A percentile compares a stretch with the other conserved stretches of the same genome.
Evolutionary conservation across 2,329 filamentous ascomycete species (phyloP).

Genomic region (Ceratocystis destructans): DNA sequence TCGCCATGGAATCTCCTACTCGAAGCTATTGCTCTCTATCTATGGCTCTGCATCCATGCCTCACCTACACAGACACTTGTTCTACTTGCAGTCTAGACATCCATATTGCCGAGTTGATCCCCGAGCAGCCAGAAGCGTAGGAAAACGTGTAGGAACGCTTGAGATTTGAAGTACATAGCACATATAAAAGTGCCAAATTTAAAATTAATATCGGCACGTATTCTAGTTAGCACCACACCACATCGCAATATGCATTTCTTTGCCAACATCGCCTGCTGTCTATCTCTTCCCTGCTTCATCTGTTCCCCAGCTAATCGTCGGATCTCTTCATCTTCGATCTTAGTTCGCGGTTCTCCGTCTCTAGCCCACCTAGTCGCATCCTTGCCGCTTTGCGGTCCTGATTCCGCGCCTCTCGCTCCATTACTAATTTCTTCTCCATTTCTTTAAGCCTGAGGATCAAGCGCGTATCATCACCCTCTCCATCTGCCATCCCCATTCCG

Average conservation of each 20-base stretch:
- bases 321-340: constrained; percentile 43
- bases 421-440: constrained; percentile 75
- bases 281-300: neutral
- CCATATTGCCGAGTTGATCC: too few relatives aligned
- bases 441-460: constrained; percentile 81
- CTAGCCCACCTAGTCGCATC: constrained; percentile 64
- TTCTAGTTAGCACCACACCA: neutral
- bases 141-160: too few relatives aligned
- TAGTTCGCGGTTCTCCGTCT: constrained; percentile 58
- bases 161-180: too few relatives aligned
- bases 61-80: too few relatives aligned
- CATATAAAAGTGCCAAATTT: neutral
- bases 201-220: neutral
- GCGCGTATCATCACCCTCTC: constrained; percentile 44
- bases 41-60: too few relatives aligned
- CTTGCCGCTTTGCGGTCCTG: constrained; percentile 74
- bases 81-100: too few relatives aligned
- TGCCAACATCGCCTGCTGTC: neutral
- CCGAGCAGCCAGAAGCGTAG: too few relatives aligned
- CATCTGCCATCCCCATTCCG: constrained; percentile 20
- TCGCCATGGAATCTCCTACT: too few relatives aligned
- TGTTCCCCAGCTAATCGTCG: constrained; percentile 9
- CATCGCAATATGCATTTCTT: neutral
- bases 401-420: constrained; percentile 73
- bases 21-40: too few relatives aligned